phyloP scores from a whole-genome alignment of 2,329 filamentous ascomycete genomes.

The Fusarium chaquense region DNA sequence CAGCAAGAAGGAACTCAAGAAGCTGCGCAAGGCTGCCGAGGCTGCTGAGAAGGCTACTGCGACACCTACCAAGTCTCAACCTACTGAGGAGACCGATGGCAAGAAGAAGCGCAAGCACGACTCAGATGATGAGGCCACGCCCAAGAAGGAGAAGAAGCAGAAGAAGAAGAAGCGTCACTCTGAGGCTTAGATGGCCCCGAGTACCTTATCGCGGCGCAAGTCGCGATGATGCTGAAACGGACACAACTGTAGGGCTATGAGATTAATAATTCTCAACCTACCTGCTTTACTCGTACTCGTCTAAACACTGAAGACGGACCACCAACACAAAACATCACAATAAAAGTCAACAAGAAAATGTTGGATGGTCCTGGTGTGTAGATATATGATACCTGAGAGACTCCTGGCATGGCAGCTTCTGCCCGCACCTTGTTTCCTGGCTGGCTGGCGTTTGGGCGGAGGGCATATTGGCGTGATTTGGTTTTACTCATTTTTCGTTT shows the following conservation, averaged over 20 bases:
- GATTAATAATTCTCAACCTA: slow-evolving; percentile 29
- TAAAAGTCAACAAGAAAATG: slow-evolving; percentile 36
- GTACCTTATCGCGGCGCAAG: slow-evolving; percentile 32
- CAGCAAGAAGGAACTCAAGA: slow-evolving; percentile 83
- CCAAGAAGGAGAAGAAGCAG: slow-evolving; percentile 71
- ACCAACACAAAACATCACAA: slow-evolving; percentile 36
- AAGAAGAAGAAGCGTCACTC: slow-evolving; percentile 63
- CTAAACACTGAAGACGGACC: slow-evolving; percentile 45
- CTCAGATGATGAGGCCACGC: slow-evolving; percentile 70
- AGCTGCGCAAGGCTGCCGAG: slow-evolving; percentile 72
- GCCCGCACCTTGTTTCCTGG: slow-evolving; percentile 47
- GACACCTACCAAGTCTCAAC: slow-evolving; percentile 58
- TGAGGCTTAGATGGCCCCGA: slow-evolving; percentile 47
- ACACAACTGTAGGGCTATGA: slow-evolving; percentile 32
- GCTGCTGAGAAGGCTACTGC: slow-evolving; percentile 60
- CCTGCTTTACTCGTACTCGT: slow-evolving; percentile 47
- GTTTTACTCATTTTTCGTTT: slow-evolving; percentile 47
- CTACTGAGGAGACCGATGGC: slow-evolving; percentile 56
- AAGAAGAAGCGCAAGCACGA: slow-evolving; percentile 77
- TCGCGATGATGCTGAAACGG: slow-evolving; percentile 41
- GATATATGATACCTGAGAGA: slow-evolving; percentile 54
- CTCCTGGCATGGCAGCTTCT: slow-evolving; percentile 48
- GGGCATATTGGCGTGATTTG: slow-evolving; percentile 52
- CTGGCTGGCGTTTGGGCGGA: slow-evolving; percentile 53
- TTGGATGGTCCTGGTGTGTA: slow-evolving; percentile 48